These are phyloP conservation scores for Dactylonectria macrodidyma DNA, from an alignment of 2,329 filamentous ascomycete species.

Conservation along the genomic window DNA sequence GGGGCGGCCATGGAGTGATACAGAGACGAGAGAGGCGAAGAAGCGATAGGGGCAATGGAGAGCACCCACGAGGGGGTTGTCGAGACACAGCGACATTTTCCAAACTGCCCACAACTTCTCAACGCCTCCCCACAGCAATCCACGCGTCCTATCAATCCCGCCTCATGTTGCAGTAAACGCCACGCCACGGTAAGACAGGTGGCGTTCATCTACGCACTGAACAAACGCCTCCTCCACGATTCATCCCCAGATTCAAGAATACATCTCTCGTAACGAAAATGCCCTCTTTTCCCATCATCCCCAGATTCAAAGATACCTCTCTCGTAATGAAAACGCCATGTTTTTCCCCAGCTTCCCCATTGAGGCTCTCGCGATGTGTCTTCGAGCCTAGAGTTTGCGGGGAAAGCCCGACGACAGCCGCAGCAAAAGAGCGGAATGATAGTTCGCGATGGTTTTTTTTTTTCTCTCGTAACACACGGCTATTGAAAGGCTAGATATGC, in stretches of 20 bases:
- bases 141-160: not conserved
- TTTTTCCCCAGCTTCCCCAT: slow-evolving; percentile 13
- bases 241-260: not conserved
- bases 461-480: not conserved
- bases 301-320: not conserved
- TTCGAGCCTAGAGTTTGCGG: slow-evolving; percentile 4
- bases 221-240: not conserved
- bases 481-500: not conserved
- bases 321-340: not conserved
- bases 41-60: not conserved
- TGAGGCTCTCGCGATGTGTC: not conserved
- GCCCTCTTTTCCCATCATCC: not conserved
- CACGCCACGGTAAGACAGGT: no score
- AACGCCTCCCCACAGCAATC: not conserved
- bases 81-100: not conserved
- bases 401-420: slow-evolving; percentile 18
- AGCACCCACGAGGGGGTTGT: not conserved
- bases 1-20: not conserved
- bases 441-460: not conserved
- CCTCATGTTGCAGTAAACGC: not conserved
- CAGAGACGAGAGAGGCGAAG: not conserved
- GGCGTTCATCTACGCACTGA: no score
- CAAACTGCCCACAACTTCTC: not conserved
- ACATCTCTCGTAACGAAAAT: not conserved
- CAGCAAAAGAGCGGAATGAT: not conserved